Conservation (phyloP, 371 early-diverging fungal genomes). For the Zychaea mexicana region DNA sequence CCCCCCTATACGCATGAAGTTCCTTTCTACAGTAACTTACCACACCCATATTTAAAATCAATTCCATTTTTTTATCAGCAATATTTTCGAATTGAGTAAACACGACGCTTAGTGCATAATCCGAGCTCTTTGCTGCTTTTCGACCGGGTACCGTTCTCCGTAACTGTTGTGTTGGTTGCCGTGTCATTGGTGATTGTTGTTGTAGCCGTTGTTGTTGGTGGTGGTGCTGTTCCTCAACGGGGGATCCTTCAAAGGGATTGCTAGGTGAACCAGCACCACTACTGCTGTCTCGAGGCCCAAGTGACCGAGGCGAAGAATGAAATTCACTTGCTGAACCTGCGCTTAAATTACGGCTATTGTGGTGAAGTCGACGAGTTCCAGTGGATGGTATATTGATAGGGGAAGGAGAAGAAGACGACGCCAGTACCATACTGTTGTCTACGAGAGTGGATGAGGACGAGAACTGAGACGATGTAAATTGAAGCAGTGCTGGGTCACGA, state of each 20-base stretch:
- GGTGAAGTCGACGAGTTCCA: background rate
- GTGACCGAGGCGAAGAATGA: slow-evolving; percentile 10
- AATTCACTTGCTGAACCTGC: slow-evolving; percentile 10
- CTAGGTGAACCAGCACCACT: background rate
- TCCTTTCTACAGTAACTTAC: slow-evolving; percentile 20
- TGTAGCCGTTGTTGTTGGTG: background rate
- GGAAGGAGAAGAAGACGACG: background rate
- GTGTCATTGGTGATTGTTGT: background rate
- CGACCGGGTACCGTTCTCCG: background rate
- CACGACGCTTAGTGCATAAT: slow-evolving; percentile 49
- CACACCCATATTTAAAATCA: slow-evolving; percentile 41
- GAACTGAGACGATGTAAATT: background rate
- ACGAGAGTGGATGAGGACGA: slow-evolving; percentile 11
- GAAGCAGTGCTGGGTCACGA: background rate
- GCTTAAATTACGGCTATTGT: slow-evolving; percentile 6
- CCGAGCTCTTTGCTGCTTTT: slow-evolving; percentile 31
- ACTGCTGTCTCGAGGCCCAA: background rate
- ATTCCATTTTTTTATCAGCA: slow-evolving; percentile 45
- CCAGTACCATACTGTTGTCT: background rate
- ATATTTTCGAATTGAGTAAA: slow-evolving; percentile 47
- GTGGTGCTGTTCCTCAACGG: background rate
- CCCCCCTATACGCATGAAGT: background rate
- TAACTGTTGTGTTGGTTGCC: background rate
- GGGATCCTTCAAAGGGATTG: slow-evolving; percentile 1
- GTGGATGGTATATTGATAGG: slow-evolving; percentile 15